Base-by-base conservation (phyloP, 208 protist species). In the Polymyxa betae region DNA sequence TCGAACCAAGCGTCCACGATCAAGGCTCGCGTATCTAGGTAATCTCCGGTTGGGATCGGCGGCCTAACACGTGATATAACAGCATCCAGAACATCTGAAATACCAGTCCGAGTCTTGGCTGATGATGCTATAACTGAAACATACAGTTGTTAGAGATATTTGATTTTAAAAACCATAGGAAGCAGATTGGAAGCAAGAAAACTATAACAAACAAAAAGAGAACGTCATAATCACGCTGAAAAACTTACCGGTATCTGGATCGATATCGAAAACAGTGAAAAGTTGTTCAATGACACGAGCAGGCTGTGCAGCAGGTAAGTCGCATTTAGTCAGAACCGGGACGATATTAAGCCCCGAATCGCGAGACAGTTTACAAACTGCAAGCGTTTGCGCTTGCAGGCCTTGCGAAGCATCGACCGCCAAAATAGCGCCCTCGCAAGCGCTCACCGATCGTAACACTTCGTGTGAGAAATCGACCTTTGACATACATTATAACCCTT, bases 1-100 rank as follows among this genome's bases (percentile, higher is more conserved):
- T 82, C 72, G 35, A 82, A 82, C 72, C 72, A 82, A 12, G 72
- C n/a, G 72, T 82, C 72, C 5, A 82, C 72, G n/a, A 82, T 82
- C 35, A 82, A 43, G 12, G 72, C 72, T 82, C 72, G 72, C 16
- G 35, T 43, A 5, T n/a, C 72, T 5, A 16, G 16, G 12, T 20
- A 5, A 82, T 5, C 16, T 43, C 5, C 72, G 35, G n/a, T 35
- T 35, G 72, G 72, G 10, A 35, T 43, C 16, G 72, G 72, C 40
- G 72, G 40, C 5, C 72, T 5, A 82, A 82, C 72, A 5, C 40
- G 72, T 35, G 35, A 35, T 20, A 82, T 43, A 82, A 82, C n/a
- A n/a, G 72, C 72, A 82, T 82, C 72, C n/a, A 82, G n/a, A 82
- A 82, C n/a, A 20, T 82, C n/a, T 5, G 5, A 5, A n/a, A 82